Base-by-base conservation (phyloP, 305 asterid genomes). In the Andrographis paniculata region DNA sequence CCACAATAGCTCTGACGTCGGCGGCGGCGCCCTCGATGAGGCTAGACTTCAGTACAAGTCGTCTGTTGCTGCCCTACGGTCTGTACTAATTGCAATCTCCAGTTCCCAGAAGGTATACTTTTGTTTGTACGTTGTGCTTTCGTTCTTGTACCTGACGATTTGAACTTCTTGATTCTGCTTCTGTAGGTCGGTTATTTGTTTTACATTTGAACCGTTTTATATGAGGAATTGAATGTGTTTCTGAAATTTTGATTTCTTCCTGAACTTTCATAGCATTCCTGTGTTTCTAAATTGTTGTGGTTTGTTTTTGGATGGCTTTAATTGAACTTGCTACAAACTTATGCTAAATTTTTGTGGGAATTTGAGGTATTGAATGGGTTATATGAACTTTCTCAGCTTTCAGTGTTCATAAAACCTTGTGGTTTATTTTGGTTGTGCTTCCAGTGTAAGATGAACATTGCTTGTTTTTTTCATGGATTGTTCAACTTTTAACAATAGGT, bases 11-110 rank as follows among this genome's bases (percentile, higher is more conserved):
- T 68, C 61, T 14, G 88, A 85, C 10, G 68, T 77, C 16, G 97
- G 88, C 7, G 95, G 94, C 16, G 94, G 97, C 9, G 94, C 95
- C 10, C 95, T 87, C 19, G 95, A 87, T 24, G 94, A 84, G 48
- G 86, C 97, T 23, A 72, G 97, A 18, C 50, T 81, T 39, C 79
- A 78, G 53, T 88, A 79, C 55, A 88, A 84, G 64, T 66, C 85
- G 27, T 69, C 94, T n/a, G 82, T 84, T 40, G 80, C 85, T 5
- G 60, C 82, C 8, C 75, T 88, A 4, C 85, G 97, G 31, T 57
- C 89, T 6, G 77, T 84, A 16, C 75, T 88, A 45, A 46, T 63
- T 41, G 80, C 91, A 17, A 80, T 84, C 51, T 69, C 88, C 24
- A 72, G 57, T 61, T 56, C 76, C 17, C 82, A 71, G 30, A 84